phyloP scores from a whole-genome alignment of 345 rosid species.

The Populus euphratica region DNA sequence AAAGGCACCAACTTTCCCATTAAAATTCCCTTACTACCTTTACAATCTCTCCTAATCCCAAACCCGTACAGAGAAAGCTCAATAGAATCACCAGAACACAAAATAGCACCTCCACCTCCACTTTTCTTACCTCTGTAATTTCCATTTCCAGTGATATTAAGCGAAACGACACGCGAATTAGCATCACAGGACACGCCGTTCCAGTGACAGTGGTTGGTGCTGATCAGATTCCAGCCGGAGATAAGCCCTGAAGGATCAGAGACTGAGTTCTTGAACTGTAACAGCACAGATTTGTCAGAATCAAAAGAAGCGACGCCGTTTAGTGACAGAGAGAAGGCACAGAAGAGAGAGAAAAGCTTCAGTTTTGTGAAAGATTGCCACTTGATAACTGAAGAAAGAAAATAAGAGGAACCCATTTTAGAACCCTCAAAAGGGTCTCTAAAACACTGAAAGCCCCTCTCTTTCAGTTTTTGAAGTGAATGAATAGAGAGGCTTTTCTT shows the following conservation, averaged over 20 bases:
- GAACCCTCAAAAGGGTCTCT: conserved; percentile 29
- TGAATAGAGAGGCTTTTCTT: background rate
- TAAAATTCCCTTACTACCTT: conserved; percentile 46
- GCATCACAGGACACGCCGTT: conserved; percentile 64
- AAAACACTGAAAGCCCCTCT: conserved; percentile 12
- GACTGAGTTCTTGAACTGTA: conserved; percentile 62
- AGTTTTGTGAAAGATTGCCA: conserved; percentile 38
- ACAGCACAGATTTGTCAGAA: conserved; percentile 60
- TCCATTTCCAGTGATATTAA: conserved; percentile 60
- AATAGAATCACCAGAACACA: conserved; percentile 48
- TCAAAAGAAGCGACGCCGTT: conserved; percentile 28
- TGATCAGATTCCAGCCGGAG: conserved; percentile 48
- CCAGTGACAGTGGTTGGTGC: conserved; percentile 59
- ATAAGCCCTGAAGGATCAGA: conserved; percentile 65
- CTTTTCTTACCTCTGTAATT: conserved; percentile 38
- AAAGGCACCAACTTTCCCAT: conserved; percentile 52
- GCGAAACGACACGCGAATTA: conserved; percentile 54
- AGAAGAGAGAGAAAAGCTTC: conserved; percentile 29
- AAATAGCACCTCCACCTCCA: conserved; percentile 29
- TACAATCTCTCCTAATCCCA: conserved; percentile 63
- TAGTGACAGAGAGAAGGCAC: conserved; percentile 17
- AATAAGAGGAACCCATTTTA: conserved; percentile 43
- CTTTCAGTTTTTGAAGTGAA: conserved; percentile 7
- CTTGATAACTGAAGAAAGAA: conserved; percentile 43
- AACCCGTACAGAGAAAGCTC: conserved; percentile 67